phyloP scores from a whole-genome alignment of 2,329 filamentous ascomycete species.

The Cladophialophora immunda region DNA sequence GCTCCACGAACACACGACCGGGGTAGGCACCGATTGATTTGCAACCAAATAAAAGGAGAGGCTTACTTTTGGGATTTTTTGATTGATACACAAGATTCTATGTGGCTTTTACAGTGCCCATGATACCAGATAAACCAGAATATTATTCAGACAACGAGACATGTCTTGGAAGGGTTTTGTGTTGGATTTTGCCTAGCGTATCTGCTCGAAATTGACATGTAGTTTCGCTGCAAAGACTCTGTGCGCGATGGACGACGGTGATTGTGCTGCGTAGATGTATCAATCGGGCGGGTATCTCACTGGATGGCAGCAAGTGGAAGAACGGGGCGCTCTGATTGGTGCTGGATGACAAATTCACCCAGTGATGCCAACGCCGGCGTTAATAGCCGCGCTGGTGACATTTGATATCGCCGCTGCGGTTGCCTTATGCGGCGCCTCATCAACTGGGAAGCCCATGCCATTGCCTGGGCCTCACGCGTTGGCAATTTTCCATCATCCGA shows the following conservation, averaged over 20 bases:
- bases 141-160: slow-evolving; percentile 10
- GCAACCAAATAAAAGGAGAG: slow-evolving; percentile 32
- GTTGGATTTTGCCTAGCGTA: too few species aligned
- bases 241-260: background rate
- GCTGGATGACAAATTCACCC: background rate
- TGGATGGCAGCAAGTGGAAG: background rate
- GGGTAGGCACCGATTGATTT: slow-evolving; percentile 42
- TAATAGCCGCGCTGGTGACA: background rate
- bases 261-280: background rate
- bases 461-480: slow-evolving; percentile 6
- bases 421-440: slow-evolving; percentile 7
- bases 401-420: background rate
- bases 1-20: slow-evolving; percentile 40
- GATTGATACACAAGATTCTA: slow-evolving; percentile 10
- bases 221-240: too few species aligned
- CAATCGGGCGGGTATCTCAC: background rate
- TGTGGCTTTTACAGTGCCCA: slow-evolving; percentile 20
- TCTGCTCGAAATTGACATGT: too few species aligned
- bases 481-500: slow-evolving; percentile 8
- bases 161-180: background rate
- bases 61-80: slow-evolving; percentile 16
- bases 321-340: background rate
- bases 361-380: background rate
- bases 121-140: slow-evolving; percentile 37
- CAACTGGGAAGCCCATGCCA: background rate